Evolutionary conservation across 345 rosid genomes (phyloP).

Genomic region (Eucalyptus pauciflora): DNA sequence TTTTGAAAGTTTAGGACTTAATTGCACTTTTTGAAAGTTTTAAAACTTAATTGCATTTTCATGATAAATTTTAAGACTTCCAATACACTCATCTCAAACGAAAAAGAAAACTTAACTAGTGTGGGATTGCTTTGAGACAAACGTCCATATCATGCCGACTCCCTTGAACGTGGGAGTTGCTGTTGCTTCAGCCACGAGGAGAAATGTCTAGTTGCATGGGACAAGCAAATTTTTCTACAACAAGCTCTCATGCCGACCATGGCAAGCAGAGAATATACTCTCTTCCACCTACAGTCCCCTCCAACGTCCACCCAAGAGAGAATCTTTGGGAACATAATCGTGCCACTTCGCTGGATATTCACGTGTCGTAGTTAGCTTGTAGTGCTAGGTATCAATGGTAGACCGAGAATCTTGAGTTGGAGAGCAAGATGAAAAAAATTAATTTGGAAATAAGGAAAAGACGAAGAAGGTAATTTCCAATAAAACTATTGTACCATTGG

Average conservation of each 20-base stretch:
- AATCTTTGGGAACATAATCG: slow-evolving; percentile 16
- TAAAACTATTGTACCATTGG: neutral
- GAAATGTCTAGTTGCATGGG: slow-evolving; percentile 22
- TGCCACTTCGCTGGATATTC: neutral
- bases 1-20: no score
- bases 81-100: neutral
- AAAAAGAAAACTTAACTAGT: neutral
- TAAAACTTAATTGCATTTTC: no score
- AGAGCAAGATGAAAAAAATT: neutral
- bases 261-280: neutral
- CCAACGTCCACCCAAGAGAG: neutral
- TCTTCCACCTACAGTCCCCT: neutral
- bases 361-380: neutral
- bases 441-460: neutral
- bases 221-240: slow-evolving; percentile 15
- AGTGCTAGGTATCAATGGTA: neutral
- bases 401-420: neutral
- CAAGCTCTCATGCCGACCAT: neutral
- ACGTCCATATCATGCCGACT: neutral
- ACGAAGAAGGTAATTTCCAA: neutral
- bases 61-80: no score
- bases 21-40: no score
- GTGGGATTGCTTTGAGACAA: neutral
- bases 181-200: neutral
- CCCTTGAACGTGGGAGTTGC: neutral